Conservation (phyloP, 2,329 filamentous ascomycete species). For the Fusarium sulawesiense region DNA sequence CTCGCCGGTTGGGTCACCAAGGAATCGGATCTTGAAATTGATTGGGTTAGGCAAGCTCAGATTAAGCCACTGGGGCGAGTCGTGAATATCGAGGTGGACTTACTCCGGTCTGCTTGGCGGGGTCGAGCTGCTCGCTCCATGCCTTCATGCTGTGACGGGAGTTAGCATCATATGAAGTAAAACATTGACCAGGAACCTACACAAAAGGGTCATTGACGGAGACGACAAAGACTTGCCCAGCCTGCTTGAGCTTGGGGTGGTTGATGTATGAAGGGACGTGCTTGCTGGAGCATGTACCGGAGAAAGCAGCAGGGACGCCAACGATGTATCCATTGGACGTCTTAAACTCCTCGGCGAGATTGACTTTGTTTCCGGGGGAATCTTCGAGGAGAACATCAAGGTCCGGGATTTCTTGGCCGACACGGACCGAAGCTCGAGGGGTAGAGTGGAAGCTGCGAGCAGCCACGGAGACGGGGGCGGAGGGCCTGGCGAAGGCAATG, state of each 20-base stretch:
- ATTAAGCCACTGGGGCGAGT: neutral
- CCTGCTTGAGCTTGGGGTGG: slow-evolving; percentile 79
- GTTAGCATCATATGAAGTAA: slow-evolving; percentile 10
- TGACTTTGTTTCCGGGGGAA: slow-evolving; percentile 93
- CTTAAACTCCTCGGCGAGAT: slow-evolving; percentile 79
- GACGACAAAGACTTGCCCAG: slow-evolving; percentile 88
- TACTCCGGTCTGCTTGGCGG: slow-evolving; percentile 79
- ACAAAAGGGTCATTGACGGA: slow-evolving; percentile 96
- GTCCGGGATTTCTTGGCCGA: slow-evolving; percentile 82
- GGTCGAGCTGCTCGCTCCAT: slow-evolving; percentile 83
- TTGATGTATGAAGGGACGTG: slow-evolving; percentile 91
- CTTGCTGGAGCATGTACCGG: slow-evolving; percentile 65
- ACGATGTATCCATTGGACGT: slow-evolving; percentile 83
- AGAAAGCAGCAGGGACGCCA: slow-evolving; percentile 85
- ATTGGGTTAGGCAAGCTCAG: neutral
- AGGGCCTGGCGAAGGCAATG: slow-evolving; percentile 48
- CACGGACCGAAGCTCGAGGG: slow-evolving; percentile 72
- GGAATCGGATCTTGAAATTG: slow-evolving; percentile 78
- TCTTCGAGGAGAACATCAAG: slow-evolving; percentile 82
- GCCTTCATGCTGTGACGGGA: slow-evolving; percentile 79
- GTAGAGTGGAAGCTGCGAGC: slow-evolving; percentile 72
- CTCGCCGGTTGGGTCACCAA: slow-evolving; percentile 81
- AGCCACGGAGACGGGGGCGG: slow-evolving; percentile 25
- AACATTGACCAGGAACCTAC: slow-evolving; percentile 65
- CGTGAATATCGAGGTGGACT: slow-evolving; percentile 51